Percentiles rank a stretch among this genome's conserved stretches.
phyloP scores from a whole-genome alignment of 2,329 filamentous ascomycete species.

The Colletotrichum cordylinicola region DNA sequence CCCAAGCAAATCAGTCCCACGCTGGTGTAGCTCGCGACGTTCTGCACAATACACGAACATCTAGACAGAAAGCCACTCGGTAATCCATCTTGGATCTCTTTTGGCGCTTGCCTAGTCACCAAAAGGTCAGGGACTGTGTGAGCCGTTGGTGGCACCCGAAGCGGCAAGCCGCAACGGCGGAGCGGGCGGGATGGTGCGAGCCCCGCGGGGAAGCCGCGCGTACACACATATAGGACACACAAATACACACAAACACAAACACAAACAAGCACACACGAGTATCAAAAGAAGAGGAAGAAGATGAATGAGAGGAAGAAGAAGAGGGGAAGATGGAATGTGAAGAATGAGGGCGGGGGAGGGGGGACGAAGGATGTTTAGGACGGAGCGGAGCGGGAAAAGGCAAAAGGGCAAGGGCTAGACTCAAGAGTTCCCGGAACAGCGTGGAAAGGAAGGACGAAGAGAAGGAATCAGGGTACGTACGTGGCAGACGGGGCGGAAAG shows the following conservation, averaged over 20 bases:
- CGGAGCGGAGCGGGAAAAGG: neutral
- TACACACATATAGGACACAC: neutral
- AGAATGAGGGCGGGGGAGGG: neutral
- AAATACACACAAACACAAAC: neutral
- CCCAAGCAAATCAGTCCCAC: neutral
- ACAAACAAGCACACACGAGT: neutral
- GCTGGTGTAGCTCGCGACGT: neutral
- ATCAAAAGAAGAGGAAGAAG: neutral
- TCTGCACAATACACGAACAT: neutral
- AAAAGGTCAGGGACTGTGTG: neutral
- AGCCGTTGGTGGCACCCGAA: neutral
- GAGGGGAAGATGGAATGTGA: neutral
- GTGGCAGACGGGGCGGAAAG: neutral
- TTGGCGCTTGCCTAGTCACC: conserved; percentile 3
- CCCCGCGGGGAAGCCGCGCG: neutral
- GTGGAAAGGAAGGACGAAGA: neutral
- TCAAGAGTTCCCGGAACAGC: neutral
- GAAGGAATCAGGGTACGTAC: neutral
- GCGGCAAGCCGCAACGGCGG: conserved; percentile 6
- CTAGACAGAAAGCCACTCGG: neutral
- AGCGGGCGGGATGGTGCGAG: neutral
- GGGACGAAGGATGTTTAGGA: neutral
- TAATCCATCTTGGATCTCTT: neutral
- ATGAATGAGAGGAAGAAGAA: neutral
- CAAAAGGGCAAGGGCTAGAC: neutral